Evolutionary conservation across 2,329 filamentous ascomycete species (phyloP), one percentile per base, ranked within the genome.

Genomic region (Xylaria hypoxylon): DNA sequence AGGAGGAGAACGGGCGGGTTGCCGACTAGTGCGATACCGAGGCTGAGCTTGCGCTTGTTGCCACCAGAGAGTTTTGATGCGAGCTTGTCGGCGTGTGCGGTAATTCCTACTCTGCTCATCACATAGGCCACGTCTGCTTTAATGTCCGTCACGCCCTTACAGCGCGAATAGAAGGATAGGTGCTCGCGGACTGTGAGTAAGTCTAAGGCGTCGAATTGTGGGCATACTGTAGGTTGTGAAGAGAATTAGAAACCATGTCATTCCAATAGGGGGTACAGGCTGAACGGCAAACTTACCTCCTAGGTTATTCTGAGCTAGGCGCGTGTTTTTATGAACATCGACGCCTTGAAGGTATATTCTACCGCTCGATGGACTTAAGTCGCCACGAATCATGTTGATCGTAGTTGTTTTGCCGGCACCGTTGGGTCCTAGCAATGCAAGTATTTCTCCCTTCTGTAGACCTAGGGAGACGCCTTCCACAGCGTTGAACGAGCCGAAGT

Each of bases 371-470:
- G 91, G 90, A 8, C 84, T 82, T n/a, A 91, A 84, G 69, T 93
- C 90, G n/a, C 91, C 91, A 66, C 91, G 85, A 67, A 93, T 90
- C 59, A 93, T 81, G 19, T 86, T 89, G 71, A 93, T 92, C 1
- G 87, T 90, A 0, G 90, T 92, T 0, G 86, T 89, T 75, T 94
- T 94, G 50, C 91, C 91, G 1, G 92, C 92, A 2, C 92, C 91
- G 73, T 94, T 94, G 0, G 91, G 91, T 0, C 92, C 92, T 0
- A 95, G 85, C 0, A 94, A 83, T 0, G 91, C 91, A 73, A 93
- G 92, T 1, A 93, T 89, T 75, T 94, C 89, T 31, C 89, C 87
- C 53, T 85, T 83, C 2, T 85, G 83, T 1, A 94, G 87, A 3
- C 89, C 89, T 65, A 94, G 92, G 0, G 89, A 89, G 17, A 93